Evolutionary conservation across 768 basidiomycete species (phyloP), one percentile per base, ranked within the genome.

Genomic region (Chlorophyllum brunneum): DNA sequence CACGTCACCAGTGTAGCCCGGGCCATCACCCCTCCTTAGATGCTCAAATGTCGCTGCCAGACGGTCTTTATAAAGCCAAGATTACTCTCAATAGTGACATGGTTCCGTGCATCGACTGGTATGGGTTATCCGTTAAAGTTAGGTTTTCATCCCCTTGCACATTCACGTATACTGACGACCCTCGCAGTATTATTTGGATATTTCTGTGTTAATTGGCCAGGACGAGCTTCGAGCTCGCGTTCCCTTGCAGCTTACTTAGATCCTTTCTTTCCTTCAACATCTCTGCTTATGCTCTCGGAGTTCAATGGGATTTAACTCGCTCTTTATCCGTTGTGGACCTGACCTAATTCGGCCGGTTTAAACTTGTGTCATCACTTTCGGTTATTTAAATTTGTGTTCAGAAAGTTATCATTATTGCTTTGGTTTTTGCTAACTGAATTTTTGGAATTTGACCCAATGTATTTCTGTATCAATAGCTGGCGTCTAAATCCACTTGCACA

Each of bases 41-140:
- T 31, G 67, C 67, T 0, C 73, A 77, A 37, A 66, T 71, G 6
- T 60, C 74, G 15, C 71, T 85, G 27, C 86, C 87, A 1, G 85
- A 88, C 60, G 87, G 87, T 10, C 71, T 88, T 2, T 80, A 76
- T 58, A 85, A 83, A 61, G 75, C 79, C 44, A 78, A 77, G 51
- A 68, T 89, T 26, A 63, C 70, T 26, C 65, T 88, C 5, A 68
- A 74, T 41, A 77, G 75, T 58, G 75, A 77, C 49, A 80, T 88
- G 77, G 63, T 87, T 18, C 84, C 85, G 11, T 76, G 73, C 44
- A 76, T 86, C 48, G 78, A 85, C 51, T 86, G 86, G 83, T 69
- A 72, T 40, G 85, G 86, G 7, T 58, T 89, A 15, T 80, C 72
- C 47, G 80, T 88, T 43, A 83, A 86, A 76, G 87, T 87, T 60